Evolutionary conservation across 2,329 filamentous ascomycete genomes (phyloP), one percentile per base, ranked within the genome.

Genomic region (Penicillium crustosum): DNA sequence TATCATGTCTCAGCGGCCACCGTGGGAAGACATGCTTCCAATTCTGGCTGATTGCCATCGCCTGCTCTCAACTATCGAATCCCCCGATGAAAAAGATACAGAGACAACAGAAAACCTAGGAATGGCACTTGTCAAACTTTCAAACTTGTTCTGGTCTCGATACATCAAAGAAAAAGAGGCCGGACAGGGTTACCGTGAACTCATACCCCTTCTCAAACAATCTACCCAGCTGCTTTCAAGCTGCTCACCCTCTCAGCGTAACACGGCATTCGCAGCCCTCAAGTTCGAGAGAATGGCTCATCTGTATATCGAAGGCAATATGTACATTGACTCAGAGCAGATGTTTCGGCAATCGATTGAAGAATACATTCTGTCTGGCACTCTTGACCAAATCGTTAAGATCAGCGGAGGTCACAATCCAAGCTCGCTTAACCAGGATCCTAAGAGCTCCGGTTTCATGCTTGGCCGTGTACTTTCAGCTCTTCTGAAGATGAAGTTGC

Each of bases 71-170:
- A 67, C 59, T 10, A 63, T 77, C 10, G 65, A 70, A 33, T 38
- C 43, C 3, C n/a, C 61, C 5, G 50, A 55, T 6, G 58, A 60
- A 8, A 52, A 59, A 25, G 36, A 55, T 2, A 25, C 54, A 1
- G 67, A 70, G 17, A n/a, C 44, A 8, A 57, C 52, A 6, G 65
- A 73, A 25, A 66, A 55, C 21, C 64, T 66, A 44, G 69, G 70
- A 2, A 59, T 64, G 54, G 67, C 66, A 12, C 65, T 76, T 53
- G 70, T 77, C 17, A 77, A 75, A 29, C 55, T 81, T 42, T 81
- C 79, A 0, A 79, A 80, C 57, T 60, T 78, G 5, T 79, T 76
- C 59, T 81, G 79, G 79, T 75, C 75, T 45, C 73, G 77, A 10
- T 81, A 79, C 55, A 66, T 78, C 23, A 75, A 77, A 55, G 73